phyloP scores from a whole-genome alignment of 768 basidiomycete genomes.

The Pisolithus marmoratus region DNA sequence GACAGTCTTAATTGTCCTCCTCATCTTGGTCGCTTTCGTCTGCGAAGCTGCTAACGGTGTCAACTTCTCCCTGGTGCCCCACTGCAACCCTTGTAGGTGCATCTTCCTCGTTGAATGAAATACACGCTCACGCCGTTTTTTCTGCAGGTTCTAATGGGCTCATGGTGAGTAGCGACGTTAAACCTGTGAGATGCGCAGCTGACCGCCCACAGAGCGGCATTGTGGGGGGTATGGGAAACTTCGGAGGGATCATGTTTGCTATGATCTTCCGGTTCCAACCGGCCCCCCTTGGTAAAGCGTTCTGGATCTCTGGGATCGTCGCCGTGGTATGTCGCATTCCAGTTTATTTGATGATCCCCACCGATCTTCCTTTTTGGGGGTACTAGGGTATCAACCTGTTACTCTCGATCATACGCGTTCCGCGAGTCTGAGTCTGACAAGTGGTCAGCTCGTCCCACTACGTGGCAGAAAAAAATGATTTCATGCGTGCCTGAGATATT shows the following conservation, averaged over 20 bases:
- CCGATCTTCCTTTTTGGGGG: background rate
- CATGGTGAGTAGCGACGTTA: slow-evolving; percentile 19
- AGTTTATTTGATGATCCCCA: background rate
- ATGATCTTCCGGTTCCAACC: slow-evolving; percentile 44
- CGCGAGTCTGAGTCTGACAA: slow-evolving; percentile 1
- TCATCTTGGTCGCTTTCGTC: slow-evolving; percentile 33
- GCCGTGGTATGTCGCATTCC: slow-evolving; percentile 24
- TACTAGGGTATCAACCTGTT: slow-evolving; percentile 16
- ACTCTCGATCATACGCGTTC: slow-evolving; percentile 14
- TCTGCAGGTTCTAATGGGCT: slow-evolving; percentile 26
- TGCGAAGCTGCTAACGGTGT: slow-evolving; percentile 45
- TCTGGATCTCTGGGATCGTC: slow-evolving; percentile 43
- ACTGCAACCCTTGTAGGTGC: slow-evolving; percentile 39
- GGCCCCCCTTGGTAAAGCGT: slow-evolving; percentile 34
- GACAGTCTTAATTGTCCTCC: slow-evolving; percentile 32
- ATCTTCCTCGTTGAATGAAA: slow-evolving; percentile 2
- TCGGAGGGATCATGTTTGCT: slow-evolving; percentile 46
- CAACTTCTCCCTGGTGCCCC: slow-evolving; percentile 47
- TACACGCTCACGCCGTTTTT: background rate
- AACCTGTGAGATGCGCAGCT: background rate
- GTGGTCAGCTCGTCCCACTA: background rate
- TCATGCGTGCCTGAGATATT: background rate
- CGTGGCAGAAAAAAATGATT: background rate
- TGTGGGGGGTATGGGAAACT: slow-evolving; percentile 35
- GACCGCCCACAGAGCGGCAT: slow-evolving; percentile 24